Conservation (phyloP, 345 rosid species). For the Eutrema japonicum region DNA sequence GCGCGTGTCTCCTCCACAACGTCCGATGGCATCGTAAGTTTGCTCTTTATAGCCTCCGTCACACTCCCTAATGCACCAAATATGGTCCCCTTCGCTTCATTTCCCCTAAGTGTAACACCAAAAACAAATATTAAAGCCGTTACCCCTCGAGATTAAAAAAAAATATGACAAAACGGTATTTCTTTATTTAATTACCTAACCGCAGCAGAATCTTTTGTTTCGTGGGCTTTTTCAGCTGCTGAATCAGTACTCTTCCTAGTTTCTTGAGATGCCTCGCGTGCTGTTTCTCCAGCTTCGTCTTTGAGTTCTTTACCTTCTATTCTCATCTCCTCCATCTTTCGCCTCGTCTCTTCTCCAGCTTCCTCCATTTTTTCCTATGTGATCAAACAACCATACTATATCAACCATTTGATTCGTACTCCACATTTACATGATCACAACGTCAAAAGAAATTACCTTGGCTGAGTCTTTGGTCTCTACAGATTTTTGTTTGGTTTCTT, state of each 20-base stretch:
- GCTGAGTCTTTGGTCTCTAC: constrained; percentile 52
- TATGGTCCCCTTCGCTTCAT: constrained; percentile 46
- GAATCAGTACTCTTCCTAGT: constrained; percentile 14
- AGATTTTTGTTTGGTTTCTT: constrained; percentile 59
- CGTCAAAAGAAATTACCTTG: constrained; percentile 35
- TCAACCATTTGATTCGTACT: background rate
- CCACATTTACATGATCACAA: background rate
- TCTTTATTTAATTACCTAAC: background rate
- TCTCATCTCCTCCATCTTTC: constrained; percentile 61
- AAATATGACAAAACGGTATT: no score
- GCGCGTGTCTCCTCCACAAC: constrained; percentile 46
- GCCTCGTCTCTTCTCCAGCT: constrained; percentile 54
- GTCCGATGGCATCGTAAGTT: constrained; percentile 47
- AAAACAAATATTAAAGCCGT: background rate
- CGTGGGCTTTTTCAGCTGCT: constrained; percentile 25
- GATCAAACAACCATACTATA: no score
- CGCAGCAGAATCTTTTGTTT: constrained; percentile 34
- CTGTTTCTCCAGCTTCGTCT: background rate
- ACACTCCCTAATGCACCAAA: constrained; percentile 44
- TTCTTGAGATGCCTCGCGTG: background rate
- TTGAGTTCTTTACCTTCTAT: constrained; percentile 45
- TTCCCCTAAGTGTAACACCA: constrained; percentile 39
- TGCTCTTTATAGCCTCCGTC: constrained; percentile 52
- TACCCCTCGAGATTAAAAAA: no score
- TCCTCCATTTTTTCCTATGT: constrained; percentile 49